Evolutionary conservation across 495 filamentous ascomycete genomes (phyloP).

Genomic region (Podospora bellae-mahoneyi): DNA sequence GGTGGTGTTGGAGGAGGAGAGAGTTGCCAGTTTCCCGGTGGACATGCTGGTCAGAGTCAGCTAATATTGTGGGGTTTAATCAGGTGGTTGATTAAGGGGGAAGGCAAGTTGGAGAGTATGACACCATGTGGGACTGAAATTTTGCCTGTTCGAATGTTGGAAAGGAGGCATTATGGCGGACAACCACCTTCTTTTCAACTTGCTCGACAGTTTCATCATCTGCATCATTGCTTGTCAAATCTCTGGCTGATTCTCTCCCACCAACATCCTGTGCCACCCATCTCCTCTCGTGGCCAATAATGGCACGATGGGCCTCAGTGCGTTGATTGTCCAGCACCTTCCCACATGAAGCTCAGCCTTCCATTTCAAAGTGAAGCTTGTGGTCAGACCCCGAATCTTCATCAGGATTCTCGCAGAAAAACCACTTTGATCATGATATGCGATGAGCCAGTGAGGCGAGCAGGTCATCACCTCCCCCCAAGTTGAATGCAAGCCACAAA

Average conservation of each 20-base stretch:
- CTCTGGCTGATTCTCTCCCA: neutral
- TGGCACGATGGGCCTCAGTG: conserved; percentile 13
- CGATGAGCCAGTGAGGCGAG: conserved; percentile 6
- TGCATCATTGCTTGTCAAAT: neutral
- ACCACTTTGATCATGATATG: neutral
- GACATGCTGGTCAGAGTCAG: neutral
- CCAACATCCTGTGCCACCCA: neutral
- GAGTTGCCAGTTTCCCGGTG: neutral
- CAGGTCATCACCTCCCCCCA: conserved; percentile 1
- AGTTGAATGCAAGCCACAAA: conserved; percentile 1
- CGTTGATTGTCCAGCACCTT: conserved; percentile 14
- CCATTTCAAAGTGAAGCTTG: neutral
- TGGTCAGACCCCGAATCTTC: neutral
- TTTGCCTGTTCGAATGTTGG: neutral
- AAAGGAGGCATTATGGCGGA: neutral
- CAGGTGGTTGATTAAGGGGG: neutral
- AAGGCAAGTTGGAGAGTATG: neutral
- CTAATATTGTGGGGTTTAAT: neutral
- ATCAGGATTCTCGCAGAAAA: neutral
- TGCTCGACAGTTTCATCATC: neutral
- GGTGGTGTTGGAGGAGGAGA: neutral
- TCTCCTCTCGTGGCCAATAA: neutral
- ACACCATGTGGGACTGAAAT: neutral
- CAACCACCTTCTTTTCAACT: neutral
- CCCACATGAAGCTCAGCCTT: conserved; percentile 2